Evolutionary conservation across 2,329 filamentous ascomycete genomes (phyloP).

Genomic region (Alternaria solani): DNA sequence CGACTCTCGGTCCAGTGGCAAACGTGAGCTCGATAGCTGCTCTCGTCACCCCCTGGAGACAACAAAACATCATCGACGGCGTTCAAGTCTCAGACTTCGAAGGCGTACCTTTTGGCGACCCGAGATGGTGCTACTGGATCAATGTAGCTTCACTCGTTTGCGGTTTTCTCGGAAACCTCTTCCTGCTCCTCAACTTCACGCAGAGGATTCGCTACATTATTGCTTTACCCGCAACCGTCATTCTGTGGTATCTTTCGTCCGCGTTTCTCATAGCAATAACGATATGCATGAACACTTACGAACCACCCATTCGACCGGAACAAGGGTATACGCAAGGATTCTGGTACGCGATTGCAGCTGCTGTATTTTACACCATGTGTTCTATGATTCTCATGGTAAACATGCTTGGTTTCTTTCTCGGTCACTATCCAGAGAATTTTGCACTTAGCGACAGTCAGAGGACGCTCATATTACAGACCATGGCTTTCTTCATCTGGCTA

Average conservation of each 20-base stretch:
- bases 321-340: slow-evolving; percentile 79
- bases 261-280: slow-evolving; percentile 72
- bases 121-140: slow-evolving; percentile 74
- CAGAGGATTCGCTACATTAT: slow-evolving; percentile 79
- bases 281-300: slow-evolving; percentile 69
- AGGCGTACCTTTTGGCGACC: slow-evolving; percentile 70
- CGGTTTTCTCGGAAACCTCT: slow-evolving; percentile 80
- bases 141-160: slow-evolving; percentile 81
- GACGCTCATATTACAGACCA: slow-evolving; percentile 89
- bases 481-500: slow-evolving; percentile 82
- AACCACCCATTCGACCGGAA: slow-evolving; percentile 57
- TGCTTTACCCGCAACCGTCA: slow-evolving; percentile 82
- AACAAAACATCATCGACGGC: slow-evolving; percentile 61
- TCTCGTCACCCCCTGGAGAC: slow-evolving; percentile 81
- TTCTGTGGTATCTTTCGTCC: slow-evolving; percentile 75
- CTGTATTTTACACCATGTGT: slow-evolving; percentile 79
- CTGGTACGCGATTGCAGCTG: slow-evolving; percentile 84
- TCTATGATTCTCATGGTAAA: slow-evolving; percentile 80
- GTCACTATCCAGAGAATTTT: slow-evolving; percentile 82
- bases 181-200: slow-evolving; percentile 88
- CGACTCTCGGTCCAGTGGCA: slow-evolving; percentile 83
- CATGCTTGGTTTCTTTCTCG: slow-evolving; percentile 76
- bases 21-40: slow-evolving; percentile 89
- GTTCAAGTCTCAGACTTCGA: slow-evolving; percentile 59
- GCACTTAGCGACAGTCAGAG: slow-evolving; percentile 79